phyloP scores from a whole-genome alignment of 106 monocot genomes.

The Chionographis japonica region DNA sequence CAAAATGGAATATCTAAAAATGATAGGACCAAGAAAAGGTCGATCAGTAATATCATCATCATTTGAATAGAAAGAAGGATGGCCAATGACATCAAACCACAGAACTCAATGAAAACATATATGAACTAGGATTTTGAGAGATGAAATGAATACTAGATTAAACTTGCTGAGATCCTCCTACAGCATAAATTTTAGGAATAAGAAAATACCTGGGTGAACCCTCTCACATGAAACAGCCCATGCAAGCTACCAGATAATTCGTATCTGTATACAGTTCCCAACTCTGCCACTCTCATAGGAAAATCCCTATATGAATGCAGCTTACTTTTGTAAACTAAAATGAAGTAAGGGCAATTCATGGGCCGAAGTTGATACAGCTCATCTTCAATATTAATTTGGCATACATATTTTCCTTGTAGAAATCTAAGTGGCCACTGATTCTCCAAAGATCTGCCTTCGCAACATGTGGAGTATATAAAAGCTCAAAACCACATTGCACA shows the following conservation, averaged over 20 bases:
- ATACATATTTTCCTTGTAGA: constrained; percentile 95
- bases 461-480: constrained; percentile 92
- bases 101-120: neutral
- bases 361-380: constrained; percentile 88
- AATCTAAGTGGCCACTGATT: constrained; percentile 83
- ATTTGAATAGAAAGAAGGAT: neutral
- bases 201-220: constrained; percentile 88
- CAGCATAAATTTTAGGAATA: neutral
- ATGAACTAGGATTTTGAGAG: neutral
- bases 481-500: constrained; percentile 71
- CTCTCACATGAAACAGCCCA: constrained; percentile 92
- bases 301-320: constrained; percentile 86
- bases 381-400: constrained; percentile 83
- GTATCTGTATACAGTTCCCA: constrained; percentile 96
- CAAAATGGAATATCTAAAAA: too few species aligned
- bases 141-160: neutral
- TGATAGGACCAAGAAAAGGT: too few species aligned
- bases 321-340: constrained; percentile 86
- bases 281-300: constrained; percentile 86
- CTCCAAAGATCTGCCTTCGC: constrained; percentile 94
- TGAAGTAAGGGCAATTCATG: constrained; percentile 97
- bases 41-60: too few species aligned
- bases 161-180: neutral
- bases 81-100: neutral
- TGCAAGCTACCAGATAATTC: constrained; percentile 95